Percentiles rank a stretch among this genome's conserved stretches.
phyloP scores from a whole-genome alignment of 345 rosid genomes.

The Eucalyptus shirleyi region DNA sequence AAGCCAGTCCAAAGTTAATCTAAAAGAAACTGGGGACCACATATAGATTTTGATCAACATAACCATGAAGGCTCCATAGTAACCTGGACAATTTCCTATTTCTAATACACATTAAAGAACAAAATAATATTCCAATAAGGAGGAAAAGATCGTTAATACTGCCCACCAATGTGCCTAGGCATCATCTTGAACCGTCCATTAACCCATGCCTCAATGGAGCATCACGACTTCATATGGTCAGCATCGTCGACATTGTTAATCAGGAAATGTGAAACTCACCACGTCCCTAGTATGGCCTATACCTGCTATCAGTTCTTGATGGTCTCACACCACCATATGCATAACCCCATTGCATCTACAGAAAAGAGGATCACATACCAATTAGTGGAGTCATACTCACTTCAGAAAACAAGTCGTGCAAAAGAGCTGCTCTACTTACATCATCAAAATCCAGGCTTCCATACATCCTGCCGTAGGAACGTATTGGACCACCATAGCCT shows the following conservation, averaged over 20 bases:
- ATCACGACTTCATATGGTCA: not conserved
- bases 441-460: slow-evolving; percentile 65
- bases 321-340: slow-evolving; percentile 26
- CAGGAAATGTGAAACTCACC: not conserved
- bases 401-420: not conserved
- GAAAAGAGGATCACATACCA: not conserved
- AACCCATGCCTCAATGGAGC: not conserved
- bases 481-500: slow-evolving; percentile 84
- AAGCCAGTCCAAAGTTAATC: not conserved
- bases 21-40: not conserved
- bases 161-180: not conserved
- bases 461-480: slow-evolving; percentile 71
- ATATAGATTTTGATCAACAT: not conserved
- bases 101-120: not conserved
- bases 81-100: not conserved
- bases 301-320: slow-evolving; percentile 83
- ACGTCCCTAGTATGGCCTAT: slow-evolving; percentile 60
- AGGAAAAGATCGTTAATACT: not conserved
- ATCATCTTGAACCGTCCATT: not conserved
- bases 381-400: not conserved
- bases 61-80: not conserved
- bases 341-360: not conserved
- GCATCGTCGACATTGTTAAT: not conserved
- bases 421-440: slow-evolving; percentile 25
- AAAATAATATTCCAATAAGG: not conserved